Base-by-base conservation (phyloP, 202 grass and related monocot species). In the Cymbopogon flexuosus region DNA sequence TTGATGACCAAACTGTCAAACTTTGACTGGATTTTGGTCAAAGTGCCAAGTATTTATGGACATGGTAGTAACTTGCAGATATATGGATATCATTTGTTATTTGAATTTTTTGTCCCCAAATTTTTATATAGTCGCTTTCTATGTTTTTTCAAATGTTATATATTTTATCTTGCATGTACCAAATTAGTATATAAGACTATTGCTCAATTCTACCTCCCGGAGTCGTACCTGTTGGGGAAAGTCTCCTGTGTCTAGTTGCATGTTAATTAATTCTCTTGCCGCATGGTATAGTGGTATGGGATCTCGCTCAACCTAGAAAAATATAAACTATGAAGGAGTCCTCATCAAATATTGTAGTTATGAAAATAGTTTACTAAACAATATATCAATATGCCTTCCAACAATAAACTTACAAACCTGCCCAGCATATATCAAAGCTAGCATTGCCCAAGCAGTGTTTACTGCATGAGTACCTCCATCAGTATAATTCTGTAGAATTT, bases 221-320 rank as follows among this genome's bases (percentile, higher is more conserved):
- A 37, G 16, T 19, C 61, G 62, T 79, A 89, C 83, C 78, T 86
- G 87, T 7, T 86, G 83, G 10, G 83, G 87, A 46, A 89, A 89
- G 6, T 86, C 73, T 2, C 87, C 87, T n/a, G 62, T 51, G 2
- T 79, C 83, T 43, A 79, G 31, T 52, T 89, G 87, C 72, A 83
- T 78, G 52, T 89, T 89, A 14, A 89, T 75, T 31, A 89, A 41
- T 36, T 61, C 16, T 62, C 78, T 86, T 34, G 79, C 77, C 30
- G 83, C 87, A 23, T 2, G 27, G 46, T 79, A 81, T 10, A 89
- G 5, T 52, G 87, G 87, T 18, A 14, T 43, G 8, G 87, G 66
- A 89, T 89, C 87, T 69, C 66, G 51, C 5, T 86, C 87, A 60
- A 71, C 22, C 87, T 89, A 21, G 6, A 24, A 24, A 0, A 4